These are phyloP conservation scores for Pseudohalonectria lignicola DNA, from an alignment of 2,329 filamentous ascomycete genomes.

Conservation along the genomic window DNA sequence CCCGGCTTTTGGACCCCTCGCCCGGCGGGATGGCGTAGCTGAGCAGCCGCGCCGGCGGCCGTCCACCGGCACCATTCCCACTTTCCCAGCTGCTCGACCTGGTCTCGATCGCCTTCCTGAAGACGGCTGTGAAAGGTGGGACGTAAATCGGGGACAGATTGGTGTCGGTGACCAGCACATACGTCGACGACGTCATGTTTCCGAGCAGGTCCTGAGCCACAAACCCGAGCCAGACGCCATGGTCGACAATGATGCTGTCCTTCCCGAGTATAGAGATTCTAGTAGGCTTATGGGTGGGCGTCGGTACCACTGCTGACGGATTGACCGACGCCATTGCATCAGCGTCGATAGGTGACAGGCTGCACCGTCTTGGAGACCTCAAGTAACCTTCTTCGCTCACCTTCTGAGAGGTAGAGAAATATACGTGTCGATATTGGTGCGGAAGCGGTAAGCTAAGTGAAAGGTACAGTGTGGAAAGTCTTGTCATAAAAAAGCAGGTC, in stretches of 20 bases:
- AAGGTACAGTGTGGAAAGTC: too few relatives aligned
- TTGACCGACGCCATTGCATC: slow-evolving; percentile 9
- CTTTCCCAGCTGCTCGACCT: slow-evolving; percentile 18
- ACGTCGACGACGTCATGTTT: slow-evolving; percentile 75
- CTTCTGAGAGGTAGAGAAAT: too few relatives aligned
- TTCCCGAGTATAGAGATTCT: slow-evolving; percentile 75
- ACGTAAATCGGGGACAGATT: slow-evolving; percentile 78
- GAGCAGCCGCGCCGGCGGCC: slow-evolving; percentile 49
- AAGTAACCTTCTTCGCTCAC: too few relatives aligned
- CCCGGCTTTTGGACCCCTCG: slow-evolving; percentile 84
- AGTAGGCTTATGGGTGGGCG: too few relatives aligned
- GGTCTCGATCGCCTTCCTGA: slow-evolving; percentile 34
- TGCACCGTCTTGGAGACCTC: too few relatives aligned
- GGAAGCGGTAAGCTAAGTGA: too few relatives aligned
- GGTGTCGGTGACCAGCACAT: slow-evolving; percentile 93
- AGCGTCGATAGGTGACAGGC: too few relatives aligned
- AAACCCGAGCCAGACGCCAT: slow-evolving; percentile 77
- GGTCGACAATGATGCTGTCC: slow-evolving; percentile 84
- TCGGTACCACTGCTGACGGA: too few relatives aligned
- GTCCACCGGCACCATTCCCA: too few relatives aligned
- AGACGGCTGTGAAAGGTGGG: slow-evolving; percentile 59
- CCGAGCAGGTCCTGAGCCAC: slow-evolving; percentile 71
- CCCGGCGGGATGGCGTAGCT: slow-evolving; percentile 82
- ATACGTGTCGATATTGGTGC: too few relatives aligned
- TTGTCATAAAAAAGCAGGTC: too few relatives aligned